Evolutionary conservation across 75 land plant genomes (phyloP).

Genomic region (Pinus tabuliformis): DNA sequence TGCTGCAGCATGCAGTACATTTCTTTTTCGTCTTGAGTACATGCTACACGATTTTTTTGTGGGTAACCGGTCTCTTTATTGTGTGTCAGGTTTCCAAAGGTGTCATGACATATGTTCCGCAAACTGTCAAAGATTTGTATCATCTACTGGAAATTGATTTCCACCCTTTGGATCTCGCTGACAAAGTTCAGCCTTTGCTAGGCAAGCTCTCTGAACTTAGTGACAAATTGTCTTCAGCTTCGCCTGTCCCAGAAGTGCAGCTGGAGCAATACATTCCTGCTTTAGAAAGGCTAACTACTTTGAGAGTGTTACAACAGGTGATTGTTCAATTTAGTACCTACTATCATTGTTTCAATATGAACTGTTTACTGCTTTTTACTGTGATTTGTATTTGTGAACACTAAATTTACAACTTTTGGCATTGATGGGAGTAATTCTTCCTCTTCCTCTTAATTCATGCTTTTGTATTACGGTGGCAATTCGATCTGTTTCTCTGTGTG

Average conservation of each 20-base stretch:
- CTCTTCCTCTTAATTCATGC: no score
- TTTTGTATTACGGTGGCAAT: no score
- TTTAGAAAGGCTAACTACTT: no score
- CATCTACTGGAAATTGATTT: conserved; percentile 79
- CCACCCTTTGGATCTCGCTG: conserved; percentile 79
- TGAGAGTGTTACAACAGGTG: conserved; percentile 34
- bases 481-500: no score
- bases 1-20: no score
- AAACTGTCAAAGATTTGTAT: conserved; percentile 89
- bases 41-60: no score
- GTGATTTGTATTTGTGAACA: neutral
- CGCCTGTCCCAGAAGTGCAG: conserved; percentile 89
- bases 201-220: conserved; percentile 68
- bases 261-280: neutral
- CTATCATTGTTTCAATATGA: neutral
- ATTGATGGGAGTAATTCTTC: no score
- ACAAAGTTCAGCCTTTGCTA: conserved; percentile 75
- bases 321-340: neutral
- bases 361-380: no score
- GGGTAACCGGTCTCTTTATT: no score
- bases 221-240: conserved; percentile 82
- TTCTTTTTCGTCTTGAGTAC: no score
- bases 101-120: conserved; percentile 79
- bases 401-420: no score
- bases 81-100: conserved; percentile 69